These are phyloP conservation scores for Phoma sp. DNA, from an alignment of 2,329 filamentous ascomycete genomes.

Conservation along the genomic window DNA sequence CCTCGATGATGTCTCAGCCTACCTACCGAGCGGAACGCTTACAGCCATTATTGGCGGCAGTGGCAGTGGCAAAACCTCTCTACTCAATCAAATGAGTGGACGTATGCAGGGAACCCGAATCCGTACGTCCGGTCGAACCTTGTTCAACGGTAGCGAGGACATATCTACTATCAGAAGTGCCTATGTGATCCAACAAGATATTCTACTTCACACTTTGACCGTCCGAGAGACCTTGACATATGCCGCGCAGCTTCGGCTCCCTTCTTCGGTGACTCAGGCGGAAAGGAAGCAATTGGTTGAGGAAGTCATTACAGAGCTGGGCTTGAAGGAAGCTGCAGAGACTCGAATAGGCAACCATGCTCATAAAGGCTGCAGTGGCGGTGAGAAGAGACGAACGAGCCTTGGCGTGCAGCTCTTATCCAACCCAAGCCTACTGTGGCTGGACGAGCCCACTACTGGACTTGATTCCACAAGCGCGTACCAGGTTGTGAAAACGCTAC, in stretches of 20 bases:
- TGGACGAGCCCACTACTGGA: slow-evolving; percentile 78
- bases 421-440: slow-evolving; percentile 77
- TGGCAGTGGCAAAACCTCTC: slow-evolving; percentile 68
- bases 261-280: slow-evolving; percentile 63
- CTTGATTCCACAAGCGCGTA: slow-evolving; percentile 79
- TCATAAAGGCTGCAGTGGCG: slow-evolving; percentile 78
- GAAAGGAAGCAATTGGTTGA: slow-evolving; percentile 71
- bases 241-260: slow-evolving; percentile 73
- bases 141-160: slow-evolving; percentile 66
- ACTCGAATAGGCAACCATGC: slow-evolving; percentile 74
- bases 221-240: slow-evolving; percentile 77
- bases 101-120: slow-evolving; percentile 66
- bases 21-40: slow-evolving; percentile 68
- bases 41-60: slow-evolving; percentile 79
- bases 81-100: slow-evolving; percentile 72
- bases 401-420: slow-evolving; percentile 80
- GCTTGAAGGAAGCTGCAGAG: slow-evolving; percentile 77
- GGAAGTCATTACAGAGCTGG: slow-evolving; percentile 75
- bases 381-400: slow-evolving; percentile 77
- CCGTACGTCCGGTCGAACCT: slow-evolving; percentile 58
- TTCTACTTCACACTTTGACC: slow-evolving; percentile 74
- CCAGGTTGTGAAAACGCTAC: slow-evolving; percentile 73
- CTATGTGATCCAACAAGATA: slow-evolving; percentile 79
- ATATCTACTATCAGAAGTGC: slow-evolving; percentile 61
- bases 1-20: slow-evolving; percentile 67